Conservation (phyloP, 345 rosid genomes). For the Isatis tinctoria region DNA sequence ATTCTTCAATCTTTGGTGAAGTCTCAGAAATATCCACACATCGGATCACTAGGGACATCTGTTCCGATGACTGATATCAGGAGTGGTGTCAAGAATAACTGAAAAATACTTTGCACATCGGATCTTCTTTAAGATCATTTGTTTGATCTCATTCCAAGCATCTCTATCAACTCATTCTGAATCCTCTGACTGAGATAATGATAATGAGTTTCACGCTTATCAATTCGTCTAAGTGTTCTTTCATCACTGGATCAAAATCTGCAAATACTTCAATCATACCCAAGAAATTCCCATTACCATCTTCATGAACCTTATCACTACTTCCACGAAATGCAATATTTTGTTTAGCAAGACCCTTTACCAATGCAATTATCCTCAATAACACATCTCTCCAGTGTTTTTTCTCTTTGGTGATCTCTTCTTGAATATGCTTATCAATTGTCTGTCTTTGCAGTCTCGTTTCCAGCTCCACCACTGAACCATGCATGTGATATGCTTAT, state of each 20-base stretch:
- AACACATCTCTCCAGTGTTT: not conserved
- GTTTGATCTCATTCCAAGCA: not conserved
- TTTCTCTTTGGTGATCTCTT: not conserved
- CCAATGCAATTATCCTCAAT: not conserved
- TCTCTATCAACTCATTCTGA: not conserved
- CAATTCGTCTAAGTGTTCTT: not conserved
- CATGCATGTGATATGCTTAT: not conserved
- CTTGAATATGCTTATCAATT: not conserved
- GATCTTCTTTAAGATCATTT: not conserved
- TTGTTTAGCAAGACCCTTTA: not conserved
- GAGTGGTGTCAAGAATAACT: too few relatives aligned
- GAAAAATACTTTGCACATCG: too few relatives aligned
- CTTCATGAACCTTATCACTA: not conserved
- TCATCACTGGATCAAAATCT: not conserved
- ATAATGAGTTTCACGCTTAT: not conserved
- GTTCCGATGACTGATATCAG: too few relatives aligned
- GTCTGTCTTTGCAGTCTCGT: not conserved
- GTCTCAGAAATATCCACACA: too few relatives aligned
- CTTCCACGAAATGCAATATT: not conserved
- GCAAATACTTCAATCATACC: not conserved
- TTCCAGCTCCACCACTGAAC: not conserved
- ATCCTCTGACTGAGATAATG: not conserved
- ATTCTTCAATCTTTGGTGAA: too few relatives aligned
- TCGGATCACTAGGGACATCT: too few relatives aligned
- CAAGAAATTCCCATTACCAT: not conserved